Percentiles rank a stretch among this genome's conserved stretches.
These are phyloP conservation scores for Thamnidium elegans DNA, from an alignment of 192 early-diverging fungal genomes.

Conservation along the genomic window DNA sequence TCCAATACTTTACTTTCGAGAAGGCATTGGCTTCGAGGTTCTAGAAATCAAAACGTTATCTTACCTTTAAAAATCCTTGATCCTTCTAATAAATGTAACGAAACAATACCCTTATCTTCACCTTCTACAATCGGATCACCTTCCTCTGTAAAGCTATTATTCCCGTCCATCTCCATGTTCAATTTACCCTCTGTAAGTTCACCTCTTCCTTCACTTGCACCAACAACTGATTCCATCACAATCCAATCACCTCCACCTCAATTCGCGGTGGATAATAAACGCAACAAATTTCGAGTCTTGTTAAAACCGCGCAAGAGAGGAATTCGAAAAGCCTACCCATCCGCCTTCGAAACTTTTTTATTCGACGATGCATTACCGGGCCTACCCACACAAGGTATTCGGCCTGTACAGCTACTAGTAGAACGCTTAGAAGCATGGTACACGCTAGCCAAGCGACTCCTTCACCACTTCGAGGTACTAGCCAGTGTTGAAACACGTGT, in stretches of 20 bases:
- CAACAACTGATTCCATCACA: not conserved
- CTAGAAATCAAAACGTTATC: not conserved
- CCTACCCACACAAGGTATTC: slow-evolving; percentile 1
- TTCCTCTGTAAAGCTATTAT: slow-evolving; percentile 10
- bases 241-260: not conserved
- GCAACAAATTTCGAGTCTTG: not conserved
- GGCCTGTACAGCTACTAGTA: slow-evolving; percentile 20
- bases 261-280: slow-evolving; percentile 3
- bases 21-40: too few species aligned
- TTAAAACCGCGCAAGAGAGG: not conserved
- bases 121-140: not conserved
- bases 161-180: slow-evolving; percentile 18
- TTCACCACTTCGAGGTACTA: slow-evolving; percentile 20
- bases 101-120: not conserved
- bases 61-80: not conserved
- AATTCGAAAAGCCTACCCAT: not conserved
- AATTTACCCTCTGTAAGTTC: slow-evolving; percentile 2
- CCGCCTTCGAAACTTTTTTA: slow-evolving; percentile 6
- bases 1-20: not conserved
- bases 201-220: not conserved
- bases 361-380: slow-evolving; percentile 1
- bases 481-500: slow-evolving; percentile 16
- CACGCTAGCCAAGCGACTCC: slow-evolving; percentile 6
- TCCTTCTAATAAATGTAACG: not conserved
- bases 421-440: slow-evolving; percentile 30